Evolutionary conservation across 805 yeast species (phyloP).

Genomic region (Metschnikowia shivogae): DNA sequence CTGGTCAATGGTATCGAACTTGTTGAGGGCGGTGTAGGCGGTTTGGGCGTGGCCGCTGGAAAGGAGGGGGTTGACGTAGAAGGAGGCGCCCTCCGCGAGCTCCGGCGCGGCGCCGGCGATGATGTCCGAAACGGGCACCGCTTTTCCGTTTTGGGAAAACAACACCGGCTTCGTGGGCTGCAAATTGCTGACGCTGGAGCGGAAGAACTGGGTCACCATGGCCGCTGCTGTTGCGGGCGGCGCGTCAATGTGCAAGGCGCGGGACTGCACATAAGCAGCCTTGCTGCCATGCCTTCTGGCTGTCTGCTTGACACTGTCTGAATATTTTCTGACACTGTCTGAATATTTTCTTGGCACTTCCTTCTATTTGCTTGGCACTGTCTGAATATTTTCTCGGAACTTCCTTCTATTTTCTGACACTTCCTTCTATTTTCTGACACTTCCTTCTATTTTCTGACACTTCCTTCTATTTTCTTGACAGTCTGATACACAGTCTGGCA

Average conservation of each 20-base stretch:
- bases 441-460: too few species aligned
- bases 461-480: too few species aligned
- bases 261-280: too few species aligned
- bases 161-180: slow-evolving; percentile 9
- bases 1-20: slow-evolving; percentile 38
- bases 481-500: too few species aligned
- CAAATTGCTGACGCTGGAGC: slow-evolving; percentile 10
- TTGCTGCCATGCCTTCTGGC: too few species aligned
- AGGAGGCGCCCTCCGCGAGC: slow-evolving; percentile 31
- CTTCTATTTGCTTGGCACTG: too few species aligned
- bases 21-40: slow-evolving; percentile 43
- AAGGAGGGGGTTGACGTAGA: slow-evolving; percentile 42
- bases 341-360: too few species aligned
- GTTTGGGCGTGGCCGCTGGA: slow-evolving; percentile 50
- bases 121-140: slow-evolving; percentile 22
- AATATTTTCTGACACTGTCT: too few species aligned
- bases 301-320: background rate
- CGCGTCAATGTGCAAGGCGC: too few species aligned
- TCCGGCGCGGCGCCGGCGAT: slow-evolving; percentile 38
- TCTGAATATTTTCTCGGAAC: too few species aligned
- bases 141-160: slow-evolving; percentile 1
- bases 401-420: too few species aligned
- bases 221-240: background rate
- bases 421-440: too few species aligned
- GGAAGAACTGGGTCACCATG: slow-evolving; percentile 12